Percentiles rank a stretch among this genome's conserved stretches.
These are phyloP conservation scores for Patellaria atrata DNA, from an alignment of 495 filamentous ascomycete genomes.

Conservation along the genomic window DNA sequence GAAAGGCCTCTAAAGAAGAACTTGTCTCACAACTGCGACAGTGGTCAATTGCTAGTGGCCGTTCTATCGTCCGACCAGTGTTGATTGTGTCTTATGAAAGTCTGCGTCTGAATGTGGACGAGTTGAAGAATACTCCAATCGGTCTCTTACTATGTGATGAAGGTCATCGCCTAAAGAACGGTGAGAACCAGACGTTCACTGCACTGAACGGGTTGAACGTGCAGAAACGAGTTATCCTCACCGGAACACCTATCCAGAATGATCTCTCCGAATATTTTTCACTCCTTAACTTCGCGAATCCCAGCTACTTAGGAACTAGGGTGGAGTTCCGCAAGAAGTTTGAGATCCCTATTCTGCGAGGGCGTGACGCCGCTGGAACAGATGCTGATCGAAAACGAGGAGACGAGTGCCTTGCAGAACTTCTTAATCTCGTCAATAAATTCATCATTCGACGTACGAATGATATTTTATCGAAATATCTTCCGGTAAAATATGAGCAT, in stretches of 20 bases:
- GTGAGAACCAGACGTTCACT: conserved; percentile 85
- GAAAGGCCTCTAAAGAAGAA: conserved; percentile 90
- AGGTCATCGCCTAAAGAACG: conserved; percentile 96
- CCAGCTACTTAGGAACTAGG: conserved; percentile 74
- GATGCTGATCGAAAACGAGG: conserved; percentile 72
- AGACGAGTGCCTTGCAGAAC: conserved; percentile 67
- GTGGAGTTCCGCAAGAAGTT: conserved; percentile 90
- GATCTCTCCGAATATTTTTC: conserved; percentile 96
- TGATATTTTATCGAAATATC: conserved; percentile 94
- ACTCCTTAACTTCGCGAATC: conserved; percentile 93
- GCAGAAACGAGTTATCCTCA: conserved; percentile 80
- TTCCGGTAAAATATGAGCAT: conserved; percentile 98
- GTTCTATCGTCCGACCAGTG: conserved; percentile 84
- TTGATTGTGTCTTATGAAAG: conserved; percentile 99
- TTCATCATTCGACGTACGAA: conserved; percentile 98
- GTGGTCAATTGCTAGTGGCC: conserved; percentile 82
- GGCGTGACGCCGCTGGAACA: conserved; percentile 79
- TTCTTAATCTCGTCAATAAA: conserved; percentile 81
- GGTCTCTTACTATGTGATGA: conserved; percentile 96
- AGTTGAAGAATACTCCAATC: conserved; percentile 73
- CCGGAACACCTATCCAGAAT: conserved; percentile 95
- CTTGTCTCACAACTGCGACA: conserved; percentile 79
- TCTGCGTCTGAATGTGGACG: conserved; percentile 76
- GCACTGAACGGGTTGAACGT: conserved; percentile 86
- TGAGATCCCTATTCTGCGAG: conserved; percentile 82